Percentiles rank a stretch among this genome's conserved stretches.
Conservation (phyloP, 164 flowering plant species). For the Magnolia changhungtana region DNA sequence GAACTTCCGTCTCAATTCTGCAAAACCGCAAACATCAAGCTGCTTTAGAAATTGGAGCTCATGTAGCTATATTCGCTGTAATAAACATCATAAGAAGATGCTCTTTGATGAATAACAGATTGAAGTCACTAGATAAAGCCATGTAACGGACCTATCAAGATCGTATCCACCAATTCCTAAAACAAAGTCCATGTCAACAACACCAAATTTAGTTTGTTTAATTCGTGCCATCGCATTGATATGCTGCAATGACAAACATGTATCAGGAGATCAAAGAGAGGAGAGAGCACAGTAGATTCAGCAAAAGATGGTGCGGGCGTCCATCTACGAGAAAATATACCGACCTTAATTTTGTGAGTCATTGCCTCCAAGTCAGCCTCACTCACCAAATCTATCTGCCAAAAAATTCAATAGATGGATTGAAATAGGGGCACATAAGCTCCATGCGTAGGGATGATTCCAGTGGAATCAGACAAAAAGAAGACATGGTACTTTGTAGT, state of each 20-base stretch:
- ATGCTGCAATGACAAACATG: slow-evolving; percentile 39
- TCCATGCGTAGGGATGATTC: neutral
- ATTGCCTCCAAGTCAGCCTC: slow-evolving; percentile 56
- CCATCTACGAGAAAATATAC: neutral
- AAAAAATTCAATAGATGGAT: neutral
- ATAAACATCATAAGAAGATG: neutral
- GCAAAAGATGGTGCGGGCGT: neutral
- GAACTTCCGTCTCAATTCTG: slow-evolving; percentile 79
- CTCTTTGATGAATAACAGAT: neutral
- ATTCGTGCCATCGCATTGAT: slow-evolving; percentile 90
- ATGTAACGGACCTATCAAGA: slow-evolving; percentile 65
- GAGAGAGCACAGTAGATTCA: neutral
- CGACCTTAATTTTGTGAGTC: slow-evolving; percentile 69
- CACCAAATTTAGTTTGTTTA: slow-evolving; percentile 71
- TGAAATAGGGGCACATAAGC: neutral
- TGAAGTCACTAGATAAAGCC: neutral
- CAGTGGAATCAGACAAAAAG: neutral
- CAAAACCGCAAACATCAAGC: slow-evolving; percentile 15
- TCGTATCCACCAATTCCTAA: slow-evolving; percentile 97
- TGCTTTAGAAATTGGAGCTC: neutral
- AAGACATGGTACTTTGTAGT: neutral
- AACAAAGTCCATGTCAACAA: slow-evolving; percentile 89
- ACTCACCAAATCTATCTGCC: slow-evolving; percentile 81
- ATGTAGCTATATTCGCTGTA: neutral
- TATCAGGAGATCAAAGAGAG: neutral